Evolutionary conservation across 2,329 filamentous ascomycete genomes (phyloP).

Genomic region (Fusarium odoratissimum): DNA sequence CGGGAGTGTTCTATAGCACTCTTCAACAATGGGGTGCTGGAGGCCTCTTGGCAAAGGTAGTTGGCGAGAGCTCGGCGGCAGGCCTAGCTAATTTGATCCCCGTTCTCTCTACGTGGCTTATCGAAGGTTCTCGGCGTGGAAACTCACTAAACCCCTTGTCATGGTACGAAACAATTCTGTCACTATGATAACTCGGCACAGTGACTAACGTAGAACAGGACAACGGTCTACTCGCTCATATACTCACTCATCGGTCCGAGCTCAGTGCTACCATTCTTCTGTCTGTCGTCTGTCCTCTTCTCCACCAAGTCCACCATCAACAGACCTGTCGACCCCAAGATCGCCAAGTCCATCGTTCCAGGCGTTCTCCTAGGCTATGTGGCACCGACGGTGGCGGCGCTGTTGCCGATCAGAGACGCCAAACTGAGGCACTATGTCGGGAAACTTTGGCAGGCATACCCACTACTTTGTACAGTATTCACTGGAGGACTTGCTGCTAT

Average conservation of each 20-base stretch:
- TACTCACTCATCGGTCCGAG: background rate
- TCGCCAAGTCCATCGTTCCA: background rate
- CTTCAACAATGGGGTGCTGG: background rate
- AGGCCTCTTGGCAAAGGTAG: background rate
- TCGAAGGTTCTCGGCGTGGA: background rate
- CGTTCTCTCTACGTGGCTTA: accelerated
- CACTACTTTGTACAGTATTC: background rate
- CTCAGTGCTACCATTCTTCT: background rate
- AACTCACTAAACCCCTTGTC: background rate
- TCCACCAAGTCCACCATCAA: background rate
- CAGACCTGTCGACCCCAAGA: background rate
- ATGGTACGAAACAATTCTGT: accelerated
- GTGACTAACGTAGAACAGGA: accelerated
- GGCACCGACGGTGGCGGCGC: background rate
- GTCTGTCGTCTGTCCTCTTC: background rate
- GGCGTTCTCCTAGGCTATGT: background rate
- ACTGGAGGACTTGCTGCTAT: background rate
- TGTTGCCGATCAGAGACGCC: background rate
- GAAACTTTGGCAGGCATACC: background rate
- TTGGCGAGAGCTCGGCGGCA: accelerated
- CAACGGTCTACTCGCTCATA: background rate
- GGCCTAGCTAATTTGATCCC: background rate
- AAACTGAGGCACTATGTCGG: accelerated
- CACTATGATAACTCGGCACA: accelerated
- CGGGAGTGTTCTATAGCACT: accelerated